These are phyloP conservation scores for Penicillium hordei DNA, from an alignment of 2,329 filamentous ascomycete species.

Conservation along the genomic window DNA sequence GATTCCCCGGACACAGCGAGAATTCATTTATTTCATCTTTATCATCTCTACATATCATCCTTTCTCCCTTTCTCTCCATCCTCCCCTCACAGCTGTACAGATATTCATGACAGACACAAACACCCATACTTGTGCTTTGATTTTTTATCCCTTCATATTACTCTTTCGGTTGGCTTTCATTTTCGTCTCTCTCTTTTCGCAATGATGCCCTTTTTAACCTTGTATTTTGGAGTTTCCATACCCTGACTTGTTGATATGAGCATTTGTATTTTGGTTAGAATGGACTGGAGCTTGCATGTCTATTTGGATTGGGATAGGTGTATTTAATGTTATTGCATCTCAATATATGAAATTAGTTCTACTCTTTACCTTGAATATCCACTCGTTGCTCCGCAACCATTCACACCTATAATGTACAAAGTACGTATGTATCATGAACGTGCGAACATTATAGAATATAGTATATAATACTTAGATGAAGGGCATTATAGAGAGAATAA, in stretches of 20 bases:
- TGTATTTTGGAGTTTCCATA: conserved; percentile 23
- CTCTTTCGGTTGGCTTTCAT: conserved; percentile 8
- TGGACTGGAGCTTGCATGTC: conserved; percentile 14
- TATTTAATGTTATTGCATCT: conserved; percentile 11
- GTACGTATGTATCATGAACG: neutral
- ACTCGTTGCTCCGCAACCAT: neutral
- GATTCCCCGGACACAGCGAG: conserved; percentile 25
- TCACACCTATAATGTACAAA: neutral
- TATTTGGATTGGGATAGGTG: conserved; percentile 1
- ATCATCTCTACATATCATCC: conserved; percentile 1
- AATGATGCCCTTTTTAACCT: conserved; percentile 7
- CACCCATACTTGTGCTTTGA: neutral
- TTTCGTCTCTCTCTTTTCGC: conserved; percentile 5
- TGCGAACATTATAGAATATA: neutral
- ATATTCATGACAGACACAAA: conserved; percentile 9
- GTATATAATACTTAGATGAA: neutral
- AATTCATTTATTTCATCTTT: conserved; percentile 9
- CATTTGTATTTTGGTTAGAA: conserved; percentile 16
- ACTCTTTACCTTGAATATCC: neutral
- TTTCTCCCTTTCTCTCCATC: neutral
- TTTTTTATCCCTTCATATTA: neutral
- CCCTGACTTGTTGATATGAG: conserved; percentile 21
- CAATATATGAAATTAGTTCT: neutral
- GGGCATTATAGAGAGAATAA: neutral
- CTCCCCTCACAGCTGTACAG: conserved; percentile 18